A percentile compares a stretch with the other conserved stretches of the same genome.
Evolutionary conservation across 2,329 filamentous ascomycete species (phyloP).

Genomic region (Phialophora tarda): DNA sequence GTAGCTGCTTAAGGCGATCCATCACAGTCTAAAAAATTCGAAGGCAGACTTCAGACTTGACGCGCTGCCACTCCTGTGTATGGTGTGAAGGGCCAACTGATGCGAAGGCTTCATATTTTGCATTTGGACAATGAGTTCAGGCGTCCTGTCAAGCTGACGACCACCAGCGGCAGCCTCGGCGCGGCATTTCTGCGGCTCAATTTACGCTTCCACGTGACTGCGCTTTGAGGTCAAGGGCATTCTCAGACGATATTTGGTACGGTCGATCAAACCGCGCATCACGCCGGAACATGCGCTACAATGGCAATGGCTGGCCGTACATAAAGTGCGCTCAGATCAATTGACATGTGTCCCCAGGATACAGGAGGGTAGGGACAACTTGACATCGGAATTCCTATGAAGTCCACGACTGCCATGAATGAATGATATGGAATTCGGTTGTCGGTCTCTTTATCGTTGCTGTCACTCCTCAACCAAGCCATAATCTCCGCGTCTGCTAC

Average conservation of each 20-base stretch:
- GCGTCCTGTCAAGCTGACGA: not conserved
- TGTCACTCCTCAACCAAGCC: slow-evolving; percentile 11
- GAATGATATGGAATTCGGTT: slow-evolving; percentile 33
- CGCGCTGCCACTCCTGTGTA: not conserved
- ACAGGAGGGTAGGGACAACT: not conserved
- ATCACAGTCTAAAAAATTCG: not conserved
- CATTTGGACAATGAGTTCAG: not conserved
- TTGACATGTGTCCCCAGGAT: slow-evolving; percentile 6
- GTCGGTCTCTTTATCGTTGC: slow-evolving; percentile 5
- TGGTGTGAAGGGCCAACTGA: not conserved
- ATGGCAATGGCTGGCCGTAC: not conserved
- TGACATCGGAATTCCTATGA: not conserved
- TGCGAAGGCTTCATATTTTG: not conserved
- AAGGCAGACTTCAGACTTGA: not conserved
- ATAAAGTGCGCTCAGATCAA: slow-evolving; percentile 7
- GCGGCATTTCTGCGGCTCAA: not conserved
- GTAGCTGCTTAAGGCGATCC: slow-evolving; percentile 11
- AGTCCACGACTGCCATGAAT: slow-evolving; percentile 21
- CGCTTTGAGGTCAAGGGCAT: too few species aligned
- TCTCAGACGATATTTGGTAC: not conserved
- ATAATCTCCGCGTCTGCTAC: not conserved
- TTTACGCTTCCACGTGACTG: not conserved
- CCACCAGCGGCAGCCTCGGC: not conserved
- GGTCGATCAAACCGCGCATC: not conserved
- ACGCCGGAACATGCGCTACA: not conserved